A percentile compares a stretch with the other conserved stretches of the same genome.
phyloP scores from a whole-genome alignment of 768 basidiomycete species.

The Tricholoma furcatifolium region DNA sequence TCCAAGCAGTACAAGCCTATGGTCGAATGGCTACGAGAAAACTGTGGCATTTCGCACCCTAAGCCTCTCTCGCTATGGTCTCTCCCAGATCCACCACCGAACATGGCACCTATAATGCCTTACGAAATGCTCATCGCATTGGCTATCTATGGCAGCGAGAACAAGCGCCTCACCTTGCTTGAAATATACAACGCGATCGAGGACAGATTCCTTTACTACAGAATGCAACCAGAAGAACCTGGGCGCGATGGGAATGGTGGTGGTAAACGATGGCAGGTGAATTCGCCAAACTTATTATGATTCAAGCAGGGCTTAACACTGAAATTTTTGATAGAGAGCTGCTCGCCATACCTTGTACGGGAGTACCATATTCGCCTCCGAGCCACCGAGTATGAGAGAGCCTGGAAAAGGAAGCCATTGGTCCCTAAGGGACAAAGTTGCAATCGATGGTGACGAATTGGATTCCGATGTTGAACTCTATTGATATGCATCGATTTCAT shows the following conservation, averaged over 20 bases:
- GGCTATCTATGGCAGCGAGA: constrained; percentile 61
- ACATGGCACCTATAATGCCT: constrained; percentile 35
- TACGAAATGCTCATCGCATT: constrained; percentile 42
- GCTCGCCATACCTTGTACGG: constrained; percentile 41
- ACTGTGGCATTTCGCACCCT: constrained; percentile 28
- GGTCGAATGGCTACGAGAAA: neutral
- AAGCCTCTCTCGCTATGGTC: constrained; percentile 31
- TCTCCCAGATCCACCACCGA: constrained; percentile 37
- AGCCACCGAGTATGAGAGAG: constrained; percentile 57
- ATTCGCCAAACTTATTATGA: neutral
- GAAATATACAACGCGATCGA: constrained; percentile 60
- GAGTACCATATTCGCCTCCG: constrained; percentile 49
- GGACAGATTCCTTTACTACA: constrained; percentile 54
- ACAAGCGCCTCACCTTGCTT: constrained; percentile 52
- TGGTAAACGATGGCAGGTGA: constrained; percentile 56
- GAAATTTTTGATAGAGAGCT: constrained; percentile 27
- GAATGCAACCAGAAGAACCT: constrained; percentile 30
- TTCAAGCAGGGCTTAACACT: neutral
- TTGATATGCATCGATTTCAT: constrained; percentile 13
- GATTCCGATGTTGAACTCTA: constrained; percentile 46
- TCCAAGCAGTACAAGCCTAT: neutral
- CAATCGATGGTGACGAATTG: constrained; percentile 57
- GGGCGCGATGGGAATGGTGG: neutral
- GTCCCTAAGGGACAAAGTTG: constrained; percentile 55
- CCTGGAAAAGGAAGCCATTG: constrained; percentile 71